These are phyloP conservation scores for Arabidopsis thaliana DNA, from an alignment of 345 rosid species.

Conservation along the genomic window TAIR10.1 NC_003070.9:4867501-4868000, in stretches of 20 bases:
- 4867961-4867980: background rate
- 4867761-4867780: slow-evolving; percentile 7
- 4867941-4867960: background rate
- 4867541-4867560: slow-evolving; percentile 47
- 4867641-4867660: slow-evolving; percentile 59
- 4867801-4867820: background rate
- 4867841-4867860: background rate
- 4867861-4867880: background rate
- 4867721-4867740: slow-evolving; percentile 36
- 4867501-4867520: slow-evolving; percentile 88
- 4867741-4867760: slow-evolving; percentile 13
- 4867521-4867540: slow-evolving; percentile 70
- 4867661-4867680: slow-evolving; percentile 54
- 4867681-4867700: slow-evolving; percentile 83
- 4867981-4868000: background rate
- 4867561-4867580: background rate
- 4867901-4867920: background rate
- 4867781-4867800: background rate
- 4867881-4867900: background rate
- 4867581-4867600: background rate
- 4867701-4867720: slow-evolving; percentile 79
- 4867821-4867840: background rate
- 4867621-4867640: background rate
- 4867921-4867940: background rate
- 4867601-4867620: background rate